phyloP scores from a whole-genome alignment of 306 rosid genomes.

The Vachellia pachyceras region DNA sequence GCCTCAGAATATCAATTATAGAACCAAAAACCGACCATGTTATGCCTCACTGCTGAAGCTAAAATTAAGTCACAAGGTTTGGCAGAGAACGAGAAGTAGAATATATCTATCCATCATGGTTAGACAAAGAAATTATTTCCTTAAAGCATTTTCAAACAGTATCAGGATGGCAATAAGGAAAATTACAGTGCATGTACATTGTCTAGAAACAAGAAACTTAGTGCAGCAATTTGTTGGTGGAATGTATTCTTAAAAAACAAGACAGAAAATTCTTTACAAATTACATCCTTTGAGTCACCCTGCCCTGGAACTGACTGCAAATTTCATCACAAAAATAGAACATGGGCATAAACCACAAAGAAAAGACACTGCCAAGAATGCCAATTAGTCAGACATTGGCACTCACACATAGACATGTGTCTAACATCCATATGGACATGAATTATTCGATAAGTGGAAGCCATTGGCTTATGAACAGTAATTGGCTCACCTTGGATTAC shows the following conservation, averaged over 20 bases:
- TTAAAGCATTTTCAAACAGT: neutral
- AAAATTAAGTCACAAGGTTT: neutral
- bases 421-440: too few relatives aligned
- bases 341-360: neutral
- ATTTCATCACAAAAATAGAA: neutral
- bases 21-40: neutral
- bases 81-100: neutral
- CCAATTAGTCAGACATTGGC: neutral
- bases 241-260: neutral
- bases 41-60: neutral
- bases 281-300: slow-evolving; percentile 17
- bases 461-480: neutral
- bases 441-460: neutral
- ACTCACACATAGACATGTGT: too few relatives aligned
- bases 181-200: neutral
- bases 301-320: neutral
- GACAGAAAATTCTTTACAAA: neutral
- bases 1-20: neutral
- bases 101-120: neutral
- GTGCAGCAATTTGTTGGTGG: neutral
- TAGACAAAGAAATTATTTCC: neutral
- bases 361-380: neutral
- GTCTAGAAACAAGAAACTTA: neutral
- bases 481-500: neutral
- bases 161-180: neutral